Conservation (phyloP, 2,329 filamentous ascomycete genomes). For the Colletotrichum camelliae region DNA sequence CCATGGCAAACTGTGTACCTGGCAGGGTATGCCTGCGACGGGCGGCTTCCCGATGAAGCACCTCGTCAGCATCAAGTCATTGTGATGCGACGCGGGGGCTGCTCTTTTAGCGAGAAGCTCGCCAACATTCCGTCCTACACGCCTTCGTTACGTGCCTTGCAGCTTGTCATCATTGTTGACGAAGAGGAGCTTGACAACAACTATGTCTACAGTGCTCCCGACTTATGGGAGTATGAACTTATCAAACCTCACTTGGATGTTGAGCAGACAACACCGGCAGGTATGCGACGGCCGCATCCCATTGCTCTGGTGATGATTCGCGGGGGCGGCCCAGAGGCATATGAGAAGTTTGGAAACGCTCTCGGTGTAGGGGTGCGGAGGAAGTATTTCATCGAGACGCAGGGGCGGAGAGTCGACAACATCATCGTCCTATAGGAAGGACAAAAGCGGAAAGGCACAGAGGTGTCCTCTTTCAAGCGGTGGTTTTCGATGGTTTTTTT, state of each 20-base stretch:
- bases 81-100: conserved; percentile 81
- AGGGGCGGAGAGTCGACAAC: conserved; percentile 81
- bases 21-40: conserved; percentile 70
- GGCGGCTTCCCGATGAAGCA: conserved; percentile 56
- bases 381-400: conserved; percentile 80
- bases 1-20: conserved; percentile 76
- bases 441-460: not conserved
- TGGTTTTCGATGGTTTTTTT: not conserved
- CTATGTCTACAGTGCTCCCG: conserved; percentile 23
- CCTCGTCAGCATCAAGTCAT: conserved; percentile 74
- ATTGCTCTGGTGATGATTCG: conserved; percentile 86
- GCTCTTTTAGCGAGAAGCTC: conserved; percentile 84
- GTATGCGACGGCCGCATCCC: conserved; percentile 71
- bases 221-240: conserved; percentile 31
- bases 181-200: conserved; percentile 37
- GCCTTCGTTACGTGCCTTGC: conserved; percentile 65
- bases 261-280: conserved; percentile 72
- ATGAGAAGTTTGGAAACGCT: conserved; percentile 67
- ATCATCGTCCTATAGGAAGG: conserved; percentile 61
- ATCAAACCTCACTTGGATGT: conserved; percentile 76
- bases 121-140: conserved; percentile 82
- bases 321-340: conserved; percentile 64
- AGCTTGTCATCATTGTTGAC: conserved; percentile 80
- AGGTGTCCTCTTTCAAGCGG: not conserved
- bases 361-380: conserved; percentile 76